Evolutionary conservation across 2,329 filamentous ascomycete species (phyloP).

Genomic region (Fusarium sp.): DNA sequence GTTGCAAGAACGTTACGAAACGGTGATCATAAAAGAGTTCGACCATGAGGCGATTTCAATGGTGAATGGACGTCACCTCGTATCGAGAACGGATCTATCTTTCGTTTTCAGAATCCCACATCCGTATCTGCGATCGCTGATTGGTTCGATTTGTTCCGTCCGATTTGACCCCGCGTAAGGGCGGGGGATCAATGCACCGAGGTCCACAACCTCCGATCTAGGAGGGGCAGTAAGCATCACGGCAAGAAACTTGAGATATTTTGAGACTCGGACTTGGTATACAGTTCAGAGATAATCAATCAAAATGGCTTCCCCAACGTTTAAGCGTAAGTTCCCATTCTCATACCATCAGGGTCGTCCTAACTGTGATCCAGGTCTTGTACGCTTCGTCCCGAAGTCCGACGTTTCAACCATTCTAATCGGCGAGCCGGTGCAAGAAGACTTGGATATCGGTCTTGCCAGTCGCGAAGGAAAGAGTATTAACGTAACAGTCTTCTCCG

Average conservation of each 20-base stretch:
- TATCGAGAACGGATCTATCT: slow-evolving; percentile 3
- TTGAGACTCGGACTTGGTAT: too few species aligned
- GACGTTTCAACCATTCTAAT: background rate
- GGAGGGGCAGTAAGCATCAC: background rate
- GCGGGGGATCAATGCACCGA: background rate
- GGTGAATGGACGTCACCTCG: too few species aligned
- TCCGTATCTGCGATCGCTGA: background rate
- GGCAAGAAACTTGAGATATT: too few species aligned
- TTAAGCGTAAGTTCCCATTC: background rate
- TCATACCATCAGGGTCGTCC: too few species aligned
- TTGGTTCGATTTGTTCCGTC: background rate
- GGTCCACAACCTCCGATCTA: slow-evolving; percentile 4
- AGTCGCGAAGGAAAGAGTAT: background rate
- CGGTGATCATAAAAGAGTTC: too few species aligned
- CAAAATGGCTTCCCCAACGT: background rate
- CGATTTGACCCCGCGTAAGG: background rate
- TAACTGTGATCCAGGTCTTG: too few species aligned
- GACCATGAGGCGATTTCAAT: accelerated
- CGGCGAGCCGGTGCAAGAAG: background rate
- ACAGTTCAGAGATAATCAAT: too few species aligned
- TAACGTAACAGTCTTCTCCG: background rate
- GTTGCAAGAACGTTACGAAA: too few species aligned
- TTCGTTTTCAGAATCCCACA: background rate
- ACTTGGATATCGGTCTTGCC: background rate
- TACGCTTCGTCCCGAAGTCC: slow-evolving; percentile 16